A percentile compares a stretch with the other conserved stretches of the same genome.
Evolutionary conservation across 164 flowering plant genomes (phyloP).

Genomic region (Cinnamomum chago): DNA sequence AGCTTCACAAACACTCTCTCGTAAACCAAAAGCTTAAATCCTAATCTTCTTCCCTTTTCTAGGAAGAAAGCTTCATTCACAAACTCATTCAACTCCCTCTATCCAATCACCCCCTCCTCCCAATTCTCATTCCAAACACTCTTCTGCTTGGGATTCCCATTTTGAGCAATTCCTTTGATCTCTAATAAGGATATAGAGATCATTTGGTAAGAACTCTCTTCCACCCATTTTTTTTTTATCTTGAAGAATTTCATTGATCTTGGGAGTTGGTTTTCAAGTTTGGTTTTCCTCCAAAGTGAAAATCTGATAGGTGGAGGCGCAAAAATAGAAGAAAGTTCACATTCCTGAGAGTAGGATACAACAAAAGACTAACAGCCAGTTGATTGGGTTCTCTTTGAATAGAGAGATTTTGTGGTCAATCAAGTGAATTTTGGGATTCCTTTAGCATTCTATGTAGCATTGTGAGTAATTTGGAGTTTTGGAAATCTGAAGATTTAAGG

Average conservation of each 20-base stretch:
- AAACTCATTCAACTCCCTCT: neutral
- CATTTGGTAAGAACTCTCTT: neutral
- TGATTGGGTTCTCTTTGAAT: neutral
- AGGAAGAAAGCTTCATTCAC: slow-evolving; percentile 3
- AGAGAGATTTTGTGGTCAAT: neutral
- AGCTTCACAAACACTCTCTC: slow-evolving; percentile 46
- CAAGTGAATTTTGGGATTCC: neutral
- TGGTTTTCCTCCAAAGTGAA: neutral
- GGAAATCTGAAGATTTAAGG: neutral
- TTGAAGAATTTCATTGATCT: neutral
- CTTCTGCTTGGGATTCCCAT: neutral
- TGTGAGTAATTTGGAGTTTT: neutral
- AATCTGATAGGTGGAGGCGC: neutral
- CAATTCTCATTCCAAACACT: neutral
- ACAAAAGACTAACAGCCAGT: neutral
- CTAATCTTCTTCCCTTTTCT: slow-evolving; percentile 17
- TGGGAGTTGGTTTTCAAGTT: slow-evolving; percentile 1
- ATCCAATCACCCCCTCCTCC: neutral
- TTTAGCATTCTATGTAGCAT: neutral
- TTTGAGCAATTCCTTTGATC: too few species aligned
- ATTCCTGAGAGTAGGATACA: neutral
- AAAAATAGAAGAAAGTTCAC: neutral
- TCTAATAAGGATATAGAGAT: neutral
- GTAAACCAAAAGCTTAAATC: slow-evolving; percentile 18
- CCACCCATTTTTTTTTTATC: too few species aligned